Base-by-base conservation (phyloP, 1,284 basidiomycete genomes). In the Anthracocystis setariae region DNA sequence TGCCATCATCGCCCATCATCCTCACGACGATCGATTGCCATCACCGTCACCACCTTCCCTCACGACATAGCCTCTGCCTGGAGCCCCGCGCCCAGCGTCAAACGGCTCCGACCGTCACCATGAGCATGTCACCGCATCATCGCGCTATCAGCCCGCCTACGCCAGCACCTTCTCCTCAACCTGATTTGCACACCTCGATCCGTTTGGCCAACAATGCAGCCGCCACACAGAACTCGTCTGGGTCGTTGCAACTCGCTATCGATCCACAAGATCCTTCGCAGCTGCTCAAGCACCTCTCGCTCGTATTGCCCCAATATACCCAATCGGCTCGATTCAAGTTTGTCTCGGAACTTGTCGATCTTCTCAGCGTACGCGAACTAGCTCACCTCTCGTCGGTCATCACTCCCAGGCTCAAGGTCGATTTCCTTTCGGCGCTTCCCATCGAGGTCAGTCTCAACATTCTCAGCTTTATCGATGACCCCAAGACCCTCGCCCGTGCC, bases 381-480 rank as follows among this genome's bases (percentile, higher is more conserved):
- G 86, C 91, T 15, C 91, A 90, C 80, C 86, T 96, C 56, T 91
- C 91, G 0, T 87, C 84, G 21, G 82, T 85, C 52, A 90, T 97
- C 81, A 86, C 89, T 0, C 92, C 93, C 0, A 87, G 91, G 29
- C 88, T 97, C 73, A 91, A 91, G 79, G 89, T 92, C 7, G 94
- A 98, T 82, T 94, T 95, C 81, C 86, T 97, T 23, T 85, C 86
- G 5, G 89, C 90, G 25, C 86, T 98, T 1, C 95, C 95, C 0
- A 85, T 89, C 17, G 95, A 98, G 83, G 86, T 98, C 32, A 88
- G 90, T 0, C 84, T 96, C 24, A 89, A 93, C 78, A 88, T 95
- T 53, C 86, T 98, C 50, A 85, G 86, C 73, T 95, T 90, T 82
- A 86, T 98, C 47, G 90, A 94, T 70, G 91, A 94, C 46, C 90